Evolutionary conservation across 257 asterid genomes (phyloP), one percentile per base, ranked within the genome.

Genomic region (Craterostigma plantagineum): DNA sequence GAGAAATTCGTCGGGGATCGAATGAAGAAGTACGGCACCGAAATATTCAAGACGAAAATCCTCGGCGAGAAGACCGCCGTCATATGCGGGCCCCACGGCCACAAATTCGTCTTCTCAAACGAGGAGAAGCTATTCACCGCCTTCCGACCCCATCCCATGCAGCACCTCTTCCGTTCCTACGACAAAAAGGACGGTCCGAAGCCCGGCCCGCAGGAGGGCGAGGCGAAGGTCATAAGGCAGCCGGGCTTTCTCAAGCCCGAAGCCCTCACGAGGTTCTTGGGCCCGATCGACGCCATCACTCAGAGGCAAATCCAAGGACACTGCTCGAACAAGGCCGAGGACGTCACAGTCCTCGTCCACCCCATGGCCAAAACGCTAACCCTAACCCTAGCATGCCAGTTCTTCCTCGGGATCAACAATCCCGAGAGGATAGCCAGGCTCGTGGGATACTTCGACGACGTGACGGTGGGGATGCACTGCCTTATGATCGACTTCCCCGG

Each of bases 71-170:
- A 23, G 1, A 68, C 64, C 16, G 78, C 70, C 7, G 78, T 73
- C 4, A 55, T 73, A 36, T 63, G 68, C 54, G 82, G 82, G 18
- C 53, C 75, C 18, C 8, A 10, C 11, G 72, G 74, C 0, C 63
- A 73, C 64, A 73, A 73, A n/a, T 73, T 69, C 64, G 50, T 73
- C 11, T 73, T 73, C 63, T 69, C 82, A 8, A 69, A 69, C 66
- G 82, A 73, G 63, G 69, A 69, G 59, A 73, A 66, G 61, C 72
- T 66, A 11, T 75, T 73, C 13, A 75, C 61, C 7, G 49, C 75
- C 9, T 73, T 77, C 78, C 63, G 75, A 78, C 77, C 78, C 0
- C 14, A 49, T 0, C 66, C 83, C 8, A 65, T 69, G 7, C 58
- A 66, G 64, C 69, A 73, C 17, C 53, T 73, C 5, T 73, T 73